Conservation (phyloP, 108 stramenopile species). For the Aurantiochytrium sp. region DNA sequence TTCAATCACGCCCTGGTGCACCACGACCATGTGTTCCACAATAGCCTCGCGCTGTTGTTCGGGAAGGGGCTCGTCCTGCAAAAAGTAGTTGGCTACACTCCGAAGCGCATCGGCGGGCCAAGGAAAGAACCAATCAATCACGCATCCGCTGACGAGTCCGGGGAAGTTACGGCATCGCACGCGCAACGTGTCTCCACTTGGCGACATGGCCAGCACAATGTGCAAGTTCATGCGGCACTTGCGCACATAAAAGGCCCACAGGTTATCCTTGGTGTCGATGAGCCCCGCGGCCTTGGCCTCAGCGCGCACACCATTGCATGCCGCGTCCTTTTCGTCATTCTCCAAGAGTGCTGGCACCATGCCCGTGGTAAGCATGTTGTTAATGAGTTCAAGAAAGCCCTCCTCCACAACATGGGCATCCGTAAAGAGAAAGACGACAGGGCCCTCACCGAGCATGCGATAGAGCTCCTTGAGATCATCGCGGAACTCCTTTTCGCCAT, state of each 20-base stretch:
- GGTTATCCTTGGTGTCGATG: slow-evolving; percentile 47
- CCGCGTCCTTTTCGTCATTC: slow-evolving; percentile 41
- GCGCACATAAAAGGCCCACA: slow-evolving; percentile 54
- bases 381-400: slow-evolving; percentile 64
- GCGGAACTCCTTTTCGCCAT: slow-evolving; percentile 57
- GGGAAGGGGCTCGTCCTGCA: slow-evolving; percentile 47
- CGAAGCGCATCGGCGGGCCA: slow-evolving; percentile 61
- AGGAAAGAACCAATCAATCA: slow-evolving; percentile 67
- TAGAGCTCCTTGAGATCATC: slow-evolving; percentile 59
- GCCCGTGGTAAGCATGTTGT: slow-evolving; percentile 66
- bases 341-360: slow-evolving; percentile 61
- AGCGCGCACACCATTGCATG: slow-evolving; percentile 36
- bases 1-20: slow-evolving; percentile 40
- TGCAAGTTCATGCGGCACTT: slow-evolving; percentile 59
- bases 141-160: slow-evolving; percentile 53
- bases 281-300: slow-evolving; percentile 49
- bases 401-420: slow-evolving; percentile 67
- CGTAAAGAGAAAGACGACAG: slow-evolving; percentile 63
- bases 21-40: slow-evolving; percentile 52
- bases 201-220: slow-evolving; percentile 62
- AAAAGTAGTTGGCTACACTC: slow-evolving; percentile 51
- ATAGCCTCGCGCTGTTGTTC: slow-evolving; percentile 39
- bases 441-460: slow-evolving; percentile 33
- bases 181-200: slow-evolving; percentile 58
- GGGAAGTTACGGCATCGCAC: slow-evolving; percentile 63